Base-by-base conservation (phyloP, 2,329 filamentous ascomycete genomes). In the Lasiodiplodia sp. region DNA sequence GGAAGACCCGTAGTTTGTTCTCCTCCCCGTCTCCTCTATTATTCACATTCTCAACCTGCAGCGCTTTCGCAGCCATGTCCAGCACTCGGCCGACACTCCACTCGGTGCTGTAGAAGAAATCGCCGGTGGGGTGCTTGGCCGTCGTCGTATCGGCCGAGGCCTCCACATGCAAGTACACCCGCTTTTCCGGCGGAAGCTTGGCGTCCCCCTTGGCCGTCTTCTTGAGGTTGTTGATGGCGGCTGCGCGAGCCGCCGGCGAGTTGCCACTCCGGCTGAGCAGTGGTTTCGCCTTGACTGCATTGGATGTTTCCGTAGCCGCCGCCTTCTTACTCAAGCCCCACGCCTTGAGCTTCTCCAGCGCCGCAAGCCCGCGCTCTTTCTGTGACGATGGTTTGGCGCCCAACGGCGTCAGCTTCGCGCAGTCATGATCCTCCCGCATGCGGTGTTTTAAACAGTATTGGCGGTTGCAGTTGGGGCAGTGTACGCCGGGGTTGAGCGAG, bases 91-190 rank as follows among this genome's bases (percentile, higher is more conserved):
- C 96, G 0, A 98, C 87, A n/a, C 91, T 95, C 93, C 93, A 98
- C 69, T 97, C 92, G 73, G 76, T 76, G 44, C 77, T 81, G 74
- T 85, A 86, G 75, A 81, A 86, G 76, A 85, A 85, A 57, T 80
- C 82, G 21, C 83, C 83, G 0, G 81, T 91, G 4, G 94, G 94
- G 53, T 92, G 89, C 79, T 97, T 97, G 7, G 92, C 89, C 65
- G 89, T 92, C 1, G 94, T 91, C 0, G 93, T 96, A 74, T 93
- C 92, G 11, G 92, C 92, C 75, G 94, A 93, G 0, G 95, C 96
- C 78, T 98, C 95, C 21, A 97, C 92, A 76, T 92, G 90, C 0
- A 99, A 77, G 77, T 98, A 98, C 1, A 99, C 82, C n/a, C 96
- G 85, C 82, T 96, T 97, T 71, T 97, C 93, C 0, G 84, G 79